Base-by-base conservation (phyloP, 768 basidiomycete genomes). In the Gyrodon lividus region DNA sequence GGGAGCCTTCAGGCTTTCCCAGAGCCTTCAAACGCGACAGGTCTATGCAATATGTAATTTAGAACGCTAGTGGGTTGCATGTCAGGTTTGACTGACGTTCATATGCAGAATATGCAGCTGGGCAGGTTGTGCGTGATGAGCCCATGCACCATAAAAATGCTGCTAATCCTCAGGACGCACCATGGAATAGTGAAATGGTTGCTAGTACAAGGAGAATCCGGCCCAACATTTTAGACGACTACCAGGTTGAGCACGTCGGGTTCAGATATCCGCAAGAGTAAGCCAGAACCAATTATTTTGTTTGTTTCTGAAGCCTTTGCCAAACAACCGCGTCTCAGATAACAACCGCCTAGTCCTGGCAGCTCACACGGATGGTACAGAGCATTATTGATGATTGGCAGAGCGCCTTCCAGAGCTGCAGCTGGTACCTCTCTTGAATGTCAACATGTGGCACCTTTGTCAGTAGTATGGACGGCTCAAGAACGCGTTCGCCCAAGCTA, bases 81-180 rank as follows among this genome's bases (percentile, higher is more conserved):
- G 40, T 26, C 10, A 20, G 35, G 10, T 9, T 28, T 19, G 24
- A 74, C 86, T 63, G 48, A 85, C 89, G 81, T 73, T 91, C 87
- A 66, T 89, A 91, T 2, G 85, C 81, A 16, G 90, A 90, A 66
- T 82, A 91, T 17, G 87, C 86, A 40, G 87, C 89, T 91, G 60
- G 20, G n/a, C 14, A 19, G 37, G 54, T 37, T 19, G n/a, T 48
- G 23, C 20, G 24, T 50, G 16, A 37, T 51, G 48, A 50, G 39
- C 47, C 17, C n/a, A 16, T 22, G n/a, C n/a, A 24, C 6, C 40
- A 31, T 39, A 43, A 46, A 31, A 39, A 22, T 38, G 6, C 14
- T 14, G 13, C 10, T 12, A 31, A 31, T 3, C 16, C 22, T 42
- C 6, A 12, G 4, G 19, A 61, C 72, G 54, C 52, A 85, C 84